Percentiles rank a stretch among this genome's conserved stretches.
phyloP scores from a whole-genome alignment of 805 yeast species.

The Yamadazyma insecticola region DNA sequence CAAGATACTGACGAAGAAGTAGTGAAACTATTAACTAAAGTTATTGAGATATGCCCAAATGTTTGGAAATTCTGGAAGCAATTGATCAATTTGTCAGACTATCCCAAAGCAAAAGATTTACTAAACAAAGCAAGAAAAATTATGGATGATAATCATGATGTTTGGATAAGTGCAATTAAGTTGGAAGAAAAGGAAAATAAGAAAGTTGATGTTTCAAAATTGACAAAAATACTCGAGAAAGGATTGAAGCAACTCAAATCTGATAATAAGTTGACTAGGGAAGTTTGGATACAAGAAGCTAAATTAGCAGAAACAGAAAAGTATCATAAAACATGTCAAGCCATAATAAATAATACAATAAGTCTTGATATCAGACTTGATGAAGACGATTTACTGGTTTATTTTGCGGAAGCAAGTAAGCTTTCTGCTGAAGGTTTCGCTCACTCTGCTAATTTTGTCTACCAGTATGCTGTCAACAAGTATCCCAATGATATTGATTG shows the following conservation, averaged over 20 bases:
- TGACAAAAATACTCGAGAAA: conserved; percentile 45
- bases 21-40: conserved; percentile 52
- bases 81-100: conserved; percentile 43
- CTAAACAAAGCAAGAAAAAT: conserved; percentile 59
- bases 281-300: conserved; percentile 57
- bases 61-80: conserved; percentile 65
- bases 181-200: conserved; percentile 55
- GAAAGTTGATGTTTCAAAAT: conserved; percentile 37
- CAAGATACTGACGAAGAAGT: conserved; percentile 53
- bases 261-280: conserved; percentile 15
- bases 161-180: conserved; percentile 70
- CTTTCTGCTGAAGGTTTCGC: too few species aligned
- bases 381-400: conserved; percentile 7
- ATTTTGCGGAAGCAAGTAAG: conserved; percentile 8
- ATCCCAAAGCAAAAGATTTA: conserved; percentile 47
- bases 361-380: conserved; percentile 11
- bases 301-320: conserved; percentile 45
- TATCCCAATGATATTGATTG: conserved; percentile 42
- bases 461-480: conserved; percentile 40
- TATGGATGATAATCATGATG: conserved; percentile 41
- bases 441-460: conserved; percentile 44
- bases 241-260: conserved; percentile 39
- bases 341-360: conserved; percentile 46
- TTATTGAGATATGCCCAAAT: conserved; percentile 63
- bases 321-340: conserved; percentile 44